Base-by-base conservation (phyloP, 208 protist genomes). In the Naegleria gruberi region DNA sequence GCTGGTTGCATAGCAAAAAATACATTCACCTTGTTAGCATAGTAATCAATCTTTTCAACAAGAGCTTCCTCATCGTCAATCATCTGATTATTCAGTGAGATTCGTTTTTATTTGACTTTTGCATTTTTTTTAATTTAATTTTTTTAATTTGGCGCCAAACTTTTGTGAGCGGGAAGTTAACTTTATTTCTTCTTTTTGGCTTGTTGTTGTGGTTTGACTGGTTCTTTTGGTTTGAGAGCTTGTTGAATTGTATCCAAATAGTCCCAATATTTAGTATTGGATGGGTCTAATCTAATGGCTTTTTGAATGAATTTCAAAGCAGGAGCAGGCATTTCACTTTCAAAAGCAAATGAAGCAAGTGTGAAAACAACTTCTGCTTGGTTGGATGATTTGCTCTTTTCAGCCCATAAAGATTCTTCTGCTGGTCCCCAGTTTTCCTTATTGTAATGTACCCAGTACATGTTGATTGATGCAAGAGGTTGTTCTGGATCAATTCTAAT, bases 301-400 rank as follows among this genome's bases (percentile, higher is more conserved):
- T 88, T 55, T 88, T 88, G 84, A 47, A 65, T 65, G 4, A 55
- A 42, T 4, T 51, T 65, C 6, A 65, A 65, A n/a, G 84, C 84
- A 19, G 43, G n/a, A 12, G 34, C 45, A 41, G 23, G 46, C 3
- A 42, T 42, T 42, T 19, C 37, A 65, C 84, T 88, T 26, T 88
- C 84, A 40, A 88, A 88, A 37, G 84, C 84, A 88, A 73, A 88
- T 0, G 46, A 12, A 12, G 45, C 26, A 10, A 88, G 65, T 0
- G 10, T 65, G 30, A 51, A 88, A 40, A 43, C 57, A 37, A 88
- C 4, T 37, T 51, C 23, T 19, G 45, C 2, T 30, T 65, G 8
- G 0, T 3, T 17, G 2, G 84, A n/a, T 6, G 10, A 30, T 4
- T n/a, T 65, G 6, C 0, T 2, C 43, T 65, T 34, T 65, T 88